Evolutionary conservation across 768 basidiomycete species (phyloP), one percentile per base, ranked within the genome.

Genomic region (Lactifluus piperatus): DNA sequence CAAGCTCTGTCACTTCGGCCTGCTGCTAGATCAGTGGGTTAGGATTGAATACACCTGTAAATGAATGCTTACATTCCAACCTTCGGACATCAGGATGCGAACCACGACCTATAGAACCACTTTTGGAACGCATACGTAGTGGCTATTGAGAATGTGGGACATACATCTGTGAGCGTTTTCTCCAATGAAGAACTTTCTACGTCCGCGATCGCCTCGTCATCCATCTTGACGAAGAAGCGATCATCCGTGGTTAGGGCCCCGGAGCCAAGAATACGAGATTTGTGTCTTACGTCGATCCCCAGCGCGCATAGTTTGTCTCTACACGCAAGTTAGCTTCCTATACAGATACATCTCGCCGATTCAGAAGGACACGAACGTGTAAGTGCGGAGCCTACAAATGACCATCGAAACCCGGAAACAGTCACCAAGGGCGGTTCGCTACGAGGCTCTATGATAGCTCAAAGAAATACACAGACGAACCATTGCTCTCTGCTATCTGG

Each of bases 251-350:
- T 53, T 30, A 9, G 49, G 24, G 3, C 22, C 22, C 13, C 3
- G 34, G 11, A 13, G 29, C 37, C 11, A 6, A 47, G 44, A 43
- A 16, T 27, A 5, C 7, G 26, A 5, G 26, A 18, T 26, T 3
- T 9, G 9, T 18, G 7, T 50, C 58, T 55, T 55, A 60, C 58
- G 26, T 60, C 58, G 26, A 60, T 60, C 16, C 58, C 58, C 11
- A 60, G 53, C 18, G 58, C 58, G 34, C 53, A 51, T 14, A 60
- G 43, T 30, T 60, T 60, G 32, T 49, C 47, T 49, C 58, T 60
- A 22, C 9, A 20, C 11, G 5, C 30, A 34, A n/a, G 4, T 52
- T 1, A 52, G 34, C 34, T 36, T 26, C 5, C 8, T 13, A 43
- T 27, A 26, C 10, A 9, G 14, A 10, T 22, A 13, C 30, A n/a